Conservation (phyloP, 169 alveolate species). For the Cryptosporidium canis region DNA sequence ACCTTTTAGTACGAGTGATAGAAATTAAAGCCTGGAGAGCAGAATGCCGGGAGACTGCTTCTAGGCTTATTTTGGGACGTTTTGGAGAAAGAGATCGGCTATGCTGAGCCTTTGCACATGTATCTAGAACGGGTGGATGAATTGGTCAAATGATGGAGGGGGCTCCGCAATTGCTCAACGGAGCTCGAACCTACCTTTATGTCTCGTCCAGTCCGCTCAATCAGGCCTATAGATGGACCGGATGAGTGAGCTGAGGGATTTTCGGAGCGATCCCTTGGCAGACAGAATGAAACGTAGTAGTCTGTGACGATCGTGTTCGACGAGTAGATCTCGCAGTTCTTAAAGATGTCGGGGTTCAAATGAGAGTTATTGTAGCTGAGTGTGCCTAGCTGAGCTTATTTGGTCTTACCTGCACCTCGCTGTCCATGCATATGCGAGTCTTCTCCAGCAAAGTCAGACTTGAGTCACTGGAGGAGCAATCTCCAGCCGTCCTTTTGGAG, state of each 20-base stretch:
- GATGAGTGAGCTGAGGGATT: background rate
- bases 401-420: constrained; percentile 34
- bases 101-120: background rate
- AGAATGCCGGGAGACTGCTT: too few relatives aligned
- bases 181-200: background rate
- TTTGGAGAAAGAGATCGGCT: background rate
- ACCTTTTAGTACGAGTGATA: background rate
- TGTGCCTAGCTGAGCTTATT: background rate
- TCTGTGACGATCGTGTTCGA: background rate
- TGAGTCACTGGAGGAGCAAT: background rate
- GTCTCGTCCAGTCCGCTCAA: background rate
- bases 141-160: background rate
- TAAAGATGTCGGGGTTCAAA: background rate
- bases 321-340: constrained; percentile 25
- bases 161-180: too few relatives aligned
- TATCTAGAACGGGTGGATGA: background rate
- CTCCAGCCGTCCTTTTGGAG: background rate
- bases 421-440: constrained; percentile 11
- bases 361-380: background rate
- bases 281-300: constrained; percentile 38
- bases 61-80: too few relatives aligned
- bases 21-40: background rate
- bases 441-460: background rate
- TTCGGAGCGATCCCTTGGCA: background rate
- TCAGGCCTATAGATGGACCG: background rate